These are phyloP conservation scores for Nicotiana attenuata DNA, from an alignment of 257 asterid genomes.

Conservation along the genomic window DNA sequence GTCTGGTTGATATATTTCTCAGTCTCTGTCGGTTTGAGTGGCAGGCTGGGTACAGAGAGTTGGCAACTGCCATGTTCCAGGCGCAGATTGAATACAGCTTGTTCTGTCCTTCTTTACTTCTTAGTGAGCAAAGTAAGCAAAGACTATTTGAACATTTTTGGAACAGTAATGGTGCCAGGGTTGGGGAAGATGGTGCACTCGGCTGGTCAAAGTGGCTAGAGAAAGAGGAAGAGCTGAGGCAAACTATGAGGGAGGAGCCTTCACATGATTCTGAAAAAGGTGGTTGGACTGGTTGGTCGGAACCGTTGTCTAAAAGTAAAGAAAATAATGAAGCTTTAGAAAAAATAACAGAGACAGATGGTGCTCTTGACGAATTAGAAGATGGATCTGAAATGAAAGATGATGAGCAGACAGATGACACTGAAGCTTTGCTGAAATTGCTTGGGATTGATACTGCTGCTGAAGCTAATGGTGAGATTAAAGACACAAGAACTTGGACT, in stretches of 20 bases:
- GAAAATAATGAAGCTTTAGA: constrained; percentile 38
- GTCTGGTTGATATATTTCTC: constrained; percentile 70
- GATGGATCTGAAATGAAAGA: constrained; percentile 46
- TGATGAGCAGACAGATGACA: constrained; percentile 63
- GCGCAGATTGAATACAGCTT: constrained; percentile 84
- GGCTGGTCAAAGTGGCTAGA: constrained; percentile 96
- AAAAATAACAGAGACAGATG: constrained; percentile 29
- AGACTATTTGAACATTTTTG: constrained; percentile 92
- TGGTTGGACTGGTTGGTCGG: constrained; percentile 98
- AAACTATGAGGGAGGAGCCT: constrained; percentile 59
- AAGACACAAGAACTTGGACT: constrained; percentile 73
- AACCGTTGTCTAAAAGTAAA: constrained; percentile 47
- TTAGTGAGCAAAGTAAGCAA: constrained; percentile 77
- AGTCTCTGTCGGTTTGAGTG: constrained; percentile 90
- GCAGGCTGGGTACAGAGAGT: constrained; percentile 93
- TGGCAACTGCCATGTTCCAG: constrained; percentile 93
- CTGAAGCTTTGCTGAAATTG: constrained; percentile 70
- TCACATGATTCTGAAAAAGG: constrained; percentile 60
- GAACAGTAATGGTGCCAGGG: constrained; percentile 85
- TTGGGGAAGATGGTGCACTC: constrained; percentile 93
- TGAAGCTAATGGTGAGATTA: constrained; percentile 63
- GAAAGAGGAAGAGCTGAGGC: constrained; percentile 90
- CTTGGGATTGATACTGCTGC: constrained; percentile 83
- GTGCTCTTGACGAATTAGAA: constrained; percentile 44
- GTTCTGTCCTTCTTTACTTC: constrained; percentile 76